phyloP scores from a whole-genome alignment of 805 yeast genomes.

The Myxozyma melibiosi region DNA sequence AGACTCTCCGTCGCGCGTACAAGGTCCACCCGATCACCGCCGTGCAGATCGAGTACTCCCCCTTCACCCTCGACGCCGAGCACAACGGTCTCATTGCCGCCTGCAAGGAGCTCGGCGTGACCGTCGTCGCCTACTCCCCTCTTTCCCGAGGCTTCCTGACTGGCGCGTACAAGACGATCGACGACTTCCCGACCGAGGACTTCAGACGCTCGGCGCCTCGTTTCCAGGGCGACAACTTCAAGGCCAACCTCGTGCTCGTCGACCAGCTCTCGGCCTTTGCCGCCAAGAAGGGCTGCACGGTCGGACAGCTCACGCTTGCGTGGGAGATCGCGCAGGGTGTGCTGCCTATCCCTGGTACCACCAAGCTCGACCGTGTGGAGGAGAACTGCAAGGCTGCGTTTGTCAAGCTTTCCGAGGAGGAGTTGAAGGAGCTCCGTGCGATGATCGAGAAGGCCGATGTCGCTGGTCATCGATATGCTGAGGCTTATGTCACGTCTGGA shows the following conservation, averaged over 20 bases:
- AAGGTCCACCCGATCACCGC: constrained; percentile 58
- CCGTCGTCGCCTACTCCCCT: constrained; percentile 82
- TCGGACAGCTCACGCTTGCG: constrained; percentile 71
- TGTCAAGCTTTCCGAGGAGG: constrained; percentile 24
- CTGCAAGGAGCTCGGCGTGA: constrained; percentile 59
- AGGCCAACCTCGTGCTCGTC: constrained; percentile 55
- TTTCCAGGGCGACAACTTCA: constrained; percentile 59
- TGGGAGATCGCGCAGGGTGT: constrained; percentile 58
- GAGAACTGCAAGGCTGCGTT: constrained; percentile 52
- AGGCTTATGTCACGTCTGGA: background rate
- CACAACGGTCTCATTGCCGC: constrained; percentile 64
- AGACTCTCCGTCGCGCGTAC: constrained; percentile 61
- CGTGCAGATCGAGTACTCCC: constrained; percentile 78
- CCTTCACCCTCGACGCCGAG: constrained; percentile 65
- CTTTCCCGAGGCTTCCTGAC: constrained; percentile 77
- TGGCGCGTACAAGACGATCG: constrained; percentile 53
- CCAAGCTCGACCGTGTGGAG: constrained; percentile 59
- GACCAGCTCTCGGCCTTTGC: constrained; percentile 56
- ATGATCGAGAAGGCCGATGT: constrained; percentile 23
- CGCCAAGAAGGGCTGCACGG: constrained; percentile 48
- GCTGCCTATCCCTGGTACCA: constrained; percentile 80
- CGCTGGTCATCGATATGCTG: constrained; percentile 23
- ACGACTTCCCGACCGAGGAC: constrained; percentile 58
- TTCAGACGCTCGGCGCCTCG: constrained; percentile 57
- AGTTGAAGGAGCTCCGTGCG: constrained; percentile 19